phyloP scores from a whole-genome alignment of 306 rosid species.

The Trichosanthes cucumerina region DNA sequence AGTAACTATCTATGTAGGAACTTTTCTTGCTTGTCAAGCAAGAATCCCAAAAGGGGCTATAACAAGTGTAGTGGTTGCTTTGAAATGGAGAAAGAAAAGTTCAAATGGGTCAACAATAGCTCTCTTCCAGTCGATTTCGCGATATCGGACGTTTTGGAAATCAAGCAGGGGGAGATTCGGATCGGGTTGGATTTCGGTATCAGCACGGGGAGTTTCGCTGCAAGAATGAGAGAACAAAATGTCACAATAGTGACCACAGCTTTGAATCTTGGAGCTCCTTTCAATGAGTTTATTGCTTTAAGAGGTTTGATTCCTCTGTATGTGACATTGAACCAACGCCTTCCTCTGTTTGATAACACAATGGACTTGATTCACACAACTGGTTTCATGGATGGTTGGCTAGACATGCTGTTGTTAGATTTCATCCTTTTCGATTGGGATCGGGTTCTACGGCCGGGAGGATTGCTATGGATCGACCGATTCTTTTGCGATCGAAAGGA shows the following conservation, averaged over 20 bases:
- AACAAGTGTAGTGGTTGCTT: slow-evolving; percentile 75
- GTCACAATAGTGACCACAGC: slow-evolving; percentile 76
- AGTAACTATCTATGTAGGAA: slow-evolving; percentile 72
- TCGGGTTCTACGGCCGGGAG: slow-evolving; percentile 74
- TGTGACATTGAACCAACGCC: slow-evolving; percentile 62
- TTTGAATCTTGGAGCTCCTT: slow-evolving; percentile 85
- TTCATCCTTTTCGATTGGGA: slow-evolving; percentile 88
- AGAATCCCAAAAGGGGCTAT: slow-evolving; percentile 58
- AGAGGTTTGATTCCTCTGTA: slow-evolving; percentile 80
- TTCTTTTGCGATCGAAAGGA: slow-evolving; percentile 67
- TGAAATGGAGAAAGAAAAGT: slow-evolving; percentile 82
- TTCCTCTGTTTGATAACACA: slow-evolving; percentile 79
- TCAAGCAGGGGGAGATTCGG: slow-evolving; percentile 56
- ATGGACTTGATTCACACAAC: slow-evolving; percentile 80
- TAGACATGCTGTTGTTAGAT: slow-evolving; percentile 60
- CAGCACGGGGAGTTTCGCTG: slow-evolving; percentile 84
- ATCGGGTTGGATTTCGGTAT: slow-evolving; percentile 75
- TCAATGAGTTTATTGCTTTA: slow-evolving; percentile 73
- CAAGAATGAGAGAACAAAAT: slow-evolving; percentile 78
- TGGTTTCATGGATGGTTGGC: slow-evolving; percentile 89
- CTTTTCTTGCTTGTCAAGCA: slow-evolving; percentile 63
- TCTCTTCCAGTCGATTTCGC: slow-evolving; percentile 38
- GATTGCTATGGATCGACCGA: slow-evolving; percentile 66
- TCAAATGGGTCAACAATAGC: slow-evolving; percentile 57
- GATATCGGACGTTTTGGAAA: slow-evolving; percentile 38